A percentile compares a stretch with the other conserved stretches of the same genome.
phyloP scores from a whole-genome alignment of 106 monocot genomes.

The Cymbidium sinense region DNA sequence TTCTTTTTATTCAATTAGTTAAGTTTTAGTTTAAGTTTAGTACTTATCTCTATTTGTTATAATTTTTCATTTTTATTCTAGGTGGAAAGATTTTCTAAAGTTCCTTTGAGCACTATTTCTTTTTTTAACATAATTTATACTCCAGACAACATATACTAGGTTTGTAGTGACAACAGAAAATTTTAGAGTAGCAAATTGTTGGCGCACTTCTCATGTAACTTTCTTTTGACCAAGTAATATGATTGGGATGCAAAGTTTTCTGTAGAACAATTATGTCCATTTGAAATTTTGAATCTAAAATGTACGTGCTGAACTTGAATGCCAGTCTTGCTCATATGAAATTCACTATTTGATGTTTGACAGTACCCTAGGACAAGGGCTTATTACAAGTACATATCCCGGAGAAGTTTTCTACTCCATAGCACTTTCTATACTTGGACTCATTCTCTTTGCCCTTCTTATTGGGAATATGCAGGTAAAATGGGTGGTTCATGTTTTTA shows the following conservation, averaged over 20 bases:
- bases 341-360: conserved; percentile 5
- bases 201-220: neutral
- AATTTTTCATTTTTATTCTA: neutral
- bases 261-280: neutral
- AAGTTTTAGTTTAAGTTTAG: neutral
- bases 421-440: conserved; percentile 67
- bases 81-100: neutral
- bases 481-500: neutral
- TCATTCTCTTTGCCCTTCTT: conserved; percentile 88
- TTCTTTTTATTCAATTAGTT: neutral
- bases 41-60: neutral
- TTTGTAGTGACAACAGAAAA: neutral
- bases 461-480: conserved; percentile 96
- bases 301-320: neutral
- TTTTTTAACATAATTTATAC: neutral
- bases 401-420: conserved; percentile 88
- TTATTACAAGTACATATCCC: conserved; percentile 62
- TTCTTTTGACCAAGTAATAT: neutral
- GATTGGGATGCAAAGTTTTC: neutral
- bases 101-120: neutral
- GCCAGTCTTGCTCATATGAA: conserved; percentile 2
- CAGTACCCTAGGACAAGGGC: conserved; percentile 94
- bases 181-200: neutral
- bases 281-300: neutral
- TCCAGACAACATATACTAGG: neutral